Evolutionary conservation across 2,329 filamentous ascomycete species (phyloP).

Genomic region (Nemania serpens): DNA sequence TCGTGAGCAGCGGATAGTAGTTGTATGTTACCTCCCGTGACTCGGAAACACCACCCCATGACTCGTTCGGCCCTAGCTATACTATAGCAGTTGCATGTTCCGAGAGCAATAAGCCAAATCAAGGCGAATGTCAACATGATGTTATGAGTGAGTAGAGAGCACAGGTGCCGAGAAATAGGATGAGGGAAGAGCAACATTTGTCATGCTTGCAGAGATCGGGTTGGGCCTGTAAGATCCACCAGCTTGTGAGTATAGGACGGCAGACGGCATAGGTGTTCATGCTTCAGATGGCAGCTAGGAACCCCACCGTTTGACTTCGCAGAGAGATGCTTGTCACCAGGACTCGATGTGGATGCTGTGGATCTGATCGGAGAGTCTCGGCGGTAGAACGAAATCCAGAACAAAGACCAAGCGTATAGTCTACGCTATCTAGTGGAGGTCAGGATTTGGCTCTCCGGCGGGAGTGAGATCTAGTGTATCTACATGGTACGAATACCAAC

Average conservation of each 20-base stretch:
- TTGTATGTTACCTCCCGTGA: neutral
- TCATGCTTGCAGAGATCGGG: constrained; percentile 9
- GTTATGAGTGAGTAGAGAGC: neutral
- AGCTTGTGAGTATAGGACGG: neutral
- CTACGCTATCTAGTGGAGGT: too few species aligned
- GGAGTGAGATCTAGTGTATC: constrained; percentile 26
- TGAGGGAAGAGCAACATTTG: constrained; percentile 12
- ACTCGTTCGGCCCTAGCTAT: neutral
- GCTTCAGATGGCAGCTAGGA: neutral
- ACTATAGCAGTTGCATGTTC: neutral
- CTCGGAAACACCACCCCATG: neutral
- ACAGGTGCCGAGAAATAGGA: constrained; percentile 1
- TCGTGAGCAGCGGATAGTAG: neutral
- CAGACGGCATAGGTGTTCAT: neutral
- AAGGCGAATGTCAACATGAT: neutral
- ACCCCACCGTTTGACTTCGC: neutral
- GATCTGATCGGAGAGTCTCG: neutral
- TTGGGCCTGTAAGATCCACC: constrained; percentile 9
- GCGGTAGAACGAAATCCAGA: neutral
- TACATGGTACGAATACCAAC: constrained; percentile 21
- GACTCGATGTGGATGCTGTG: constrained; percentile 5
- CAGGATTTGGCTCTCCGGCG: neutral
- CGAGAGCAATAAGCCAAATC: neutral
- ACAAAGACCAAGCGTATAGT: neutral
- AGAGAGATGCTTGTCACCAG: too few species aligned